phyloP scores from a whole-genome alignment of 495 filamentous ascomycete species.

The Daldinia caldariorum region DNA sequence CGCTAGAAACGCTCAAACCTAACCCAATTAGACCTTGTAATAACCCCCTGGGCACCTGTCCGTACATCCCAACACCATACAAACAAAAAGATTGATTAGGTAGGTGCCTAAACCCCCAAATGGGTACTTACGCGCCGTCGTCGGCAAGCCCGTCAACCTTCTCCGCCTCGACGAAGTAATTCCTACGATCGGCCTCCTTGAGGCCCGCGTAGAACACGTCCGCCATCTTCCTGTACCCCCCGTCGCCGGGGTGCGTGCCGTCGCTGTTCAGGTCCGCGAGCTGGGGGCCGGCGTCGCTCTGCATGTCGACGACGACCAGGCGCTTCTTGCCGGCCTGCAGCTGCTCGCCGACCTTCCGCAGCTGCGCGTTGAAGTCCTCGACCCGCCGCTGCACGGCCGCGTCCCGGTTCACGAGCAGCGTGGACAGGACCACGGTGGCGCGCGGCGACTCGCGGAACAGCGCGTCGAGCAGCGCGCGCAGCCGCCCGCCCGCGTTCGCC shows the following conservation, averaged over 20 bases:
- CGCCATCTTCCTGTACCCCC: conserved; percentile 65
- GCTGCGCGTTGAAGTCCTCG: conserved; percentile 43
- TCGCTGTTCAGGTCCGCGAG: conserved; percentile 53
- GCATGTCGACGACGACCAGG: conserved; percentile 63
- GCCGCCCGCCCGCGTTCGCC: conserved; percentile 37
- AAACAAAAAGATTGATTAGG: not conserved
- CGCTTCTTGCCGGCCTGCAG: conserved; percentile 36
- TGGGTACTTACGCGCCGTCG: conserved; percentile 13
- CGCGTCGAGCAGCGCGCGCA: conserved; percentile 30
- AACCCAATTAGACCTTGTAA: not conserved
- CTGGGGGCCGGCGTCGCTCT: conserved; percentile 46
- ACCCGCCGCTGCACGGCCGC: conserved; percentile 37
- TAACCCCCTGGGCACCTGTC: conserved; percentile 7
- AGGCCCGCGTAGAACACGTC: conserved; percentile 61
- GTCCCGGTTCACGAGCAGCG: conserved; percentile 38
- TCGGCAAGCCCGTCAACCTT: conserved; percentile 23
- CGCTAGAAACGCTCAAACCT: conserved; percentile 7
- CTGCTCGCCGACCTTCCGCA: conserved; percentile 16
- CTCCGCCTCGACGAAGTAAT: conserved; percentile 16
- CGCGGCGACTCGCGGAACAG: conserved; percentile 27
- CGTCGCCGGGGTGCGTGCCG: conserved; percentile 60
- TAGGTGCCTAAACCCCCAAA: no score
- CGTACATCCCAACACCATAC: not conserved
- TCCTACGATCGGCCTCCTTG: conserved; percentile 27
- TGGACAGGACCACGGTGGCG: conserved; percentile 40